Conservation (phyloP, 1,284 basidiomycete genomes). For the Salmacisia buchloeana region DNA sequence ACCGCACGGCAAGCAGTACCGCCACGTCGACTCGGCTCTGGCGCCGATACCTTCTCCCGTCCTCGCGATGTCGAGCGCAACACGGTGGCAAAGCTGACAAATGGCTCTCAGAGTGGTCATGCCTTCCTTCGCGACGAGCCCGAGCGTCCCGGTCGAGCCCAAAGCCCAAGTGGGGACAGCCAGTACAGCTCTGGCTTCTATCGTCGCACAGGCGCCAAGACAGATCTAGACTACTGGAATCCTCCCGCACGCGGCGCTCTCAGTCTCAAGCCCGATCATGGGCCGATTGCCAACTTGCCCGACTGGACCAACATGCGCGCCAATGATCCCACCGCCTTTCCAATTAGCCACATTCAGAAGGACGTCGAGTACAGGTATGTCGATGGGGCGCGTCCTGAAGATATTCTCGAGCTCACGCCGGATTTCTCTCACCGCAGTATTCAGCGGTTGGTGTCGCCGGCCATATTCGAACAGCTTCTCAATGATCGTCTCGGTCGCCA, state of each 20-base stretch:
- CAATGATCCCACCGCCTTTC: slow-evolving; percentile 1
- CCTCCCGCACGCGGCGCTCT: background rate
- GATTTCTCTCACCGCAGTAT: slow-evolving; percentile 15
- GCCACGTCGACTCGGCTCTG: too few relatives aligned
- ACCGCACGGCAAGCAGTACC: too few relatives aligned
- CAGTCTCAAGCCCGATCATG: background rate
- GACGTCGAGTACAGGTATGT: slow-evolving; percentile 18
- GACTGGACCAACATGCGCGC: slow-evolving; percentile 6
- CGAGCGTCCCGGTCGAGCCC: too few relatives aligned
- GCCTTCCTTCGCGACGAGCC: too few relatives aligned
- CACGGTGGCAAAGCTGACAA: too few relatives aligned
- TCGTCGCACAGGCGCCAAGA: background rate
- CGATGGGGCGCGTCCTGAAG: background rate
- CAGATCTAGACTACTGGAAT: background rate
- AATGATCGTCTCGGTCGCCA: slow-evolving; percentile 26
- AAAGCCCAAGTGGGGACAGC: too few relatives aligned
- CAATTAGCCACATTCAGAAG: slow-evolving; percentile 11
- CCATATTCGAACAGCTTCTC: slow-evolving; percentile 24
- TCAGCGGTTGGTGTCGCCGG: slow-evolving; percentile 16
- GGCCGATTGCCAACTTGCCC: slow-evolving; percentile 10
- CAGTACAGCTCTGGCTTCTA: slow-evolving; percentile 3
- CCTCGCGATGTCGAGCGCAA: too few relatives aligned
- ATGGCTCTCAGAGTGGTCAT: too few relatives aligned
- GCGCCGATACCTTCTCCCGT: too few relatives aligned
- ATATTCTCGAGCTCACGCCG: background rate